Evolutionary conservation across 2,329 filamentous ascomycete species (phyloP).

Genomic region (Camillea tinctor): DNA sequence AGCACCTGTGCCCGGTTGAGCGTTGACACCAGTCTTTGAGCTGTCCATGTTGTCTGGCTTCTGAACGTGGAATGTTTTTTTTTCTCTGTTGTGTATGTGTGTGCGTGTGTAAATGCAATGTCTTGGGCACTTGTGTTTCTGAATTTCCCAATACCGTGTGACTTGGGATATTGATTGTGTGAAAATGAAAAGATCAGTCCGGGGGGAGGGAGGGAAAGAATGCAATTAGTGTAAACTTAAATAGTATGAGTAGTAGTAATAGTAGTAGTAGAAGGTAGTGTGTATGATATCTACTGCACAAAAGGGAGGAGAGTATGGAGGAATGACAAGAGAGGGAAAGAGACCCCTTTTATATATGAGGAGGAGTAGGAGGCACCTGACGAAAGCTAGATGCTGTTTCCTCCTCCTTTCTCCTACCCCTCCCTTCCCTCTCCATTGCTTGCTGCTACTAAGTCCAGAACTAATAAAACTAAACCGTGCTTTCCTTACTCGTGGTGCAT

Average conservation of each 20-base stretch:
- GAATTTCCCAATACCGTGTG: background rate
- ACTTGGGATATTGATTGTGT: background rate
- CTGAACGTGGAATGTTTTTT: background rate
- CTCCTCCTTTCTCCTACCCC: background rate
- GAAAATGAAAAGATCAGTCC: too few species aligned
- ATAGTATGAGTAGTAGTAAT: background rate
- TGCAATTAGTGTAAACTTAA: too few species aligned
- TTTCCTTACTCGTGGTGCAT: too few species aligned
- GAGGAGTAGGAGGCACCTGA: background rate
- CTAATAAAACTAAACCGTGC: too few species aligned
- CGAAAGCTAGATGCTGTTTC: background rate
- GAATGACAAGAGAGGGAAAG: background rate
- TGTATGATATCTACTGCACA: background rate
- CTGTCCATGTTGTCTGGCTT: conserved; percentile 22
- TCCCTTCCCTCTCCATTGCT: background rate
- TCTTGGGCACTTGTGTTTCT: background rate
- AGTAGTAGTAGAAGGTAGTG: background rate
- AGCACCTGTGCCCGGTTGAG: conserved; percentile 7
- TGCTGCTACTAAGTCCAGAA: background rate
- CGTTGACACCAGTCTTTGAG: conserved; percentile 12
- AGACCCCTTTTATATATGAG: conserved; percentile 1
- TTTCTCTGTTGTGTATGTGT: background rate
- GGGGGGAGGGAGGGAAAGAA: too few species aligned
- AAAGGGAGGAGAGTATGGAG: background rate
- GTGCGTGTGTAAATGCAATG: background rate